Conservation (phyloP, 129 eudicot genomes). For the Rutidosis leptorrhynchoides region DNA sequence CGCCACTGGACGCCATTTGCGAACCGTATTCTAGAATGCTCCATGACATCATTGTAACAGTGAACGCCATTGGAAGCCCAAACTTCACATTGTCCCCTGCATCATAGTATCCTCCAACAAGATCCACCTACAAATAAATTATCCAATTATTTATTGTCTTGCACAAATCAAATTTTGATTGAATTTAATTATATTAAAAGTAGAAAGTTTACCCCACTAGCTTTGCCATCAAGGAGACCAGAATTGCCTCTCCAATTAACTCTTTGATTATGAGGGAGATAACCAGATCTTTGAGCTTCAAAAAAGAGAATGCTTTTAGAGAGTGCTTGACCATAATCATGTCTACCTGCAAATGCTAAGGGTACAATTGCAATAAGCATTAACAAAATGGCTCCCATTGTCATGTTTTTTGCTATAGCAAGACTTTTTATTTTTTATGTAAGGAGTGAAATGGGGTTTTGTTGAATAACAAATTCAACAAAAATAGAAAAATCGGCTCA, state of each 20-base stretch:
- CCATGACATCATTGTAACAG: conserved; percentile 98
- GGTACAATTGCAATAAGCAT: conserved; percentile 42
- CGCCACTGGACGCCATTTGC: conserved; percentile 84
- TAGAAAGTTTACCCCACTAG: conserved; percentile 57
- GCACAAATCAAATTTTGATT: background rate
- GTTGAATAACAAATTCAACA: conserved; percentile 37
- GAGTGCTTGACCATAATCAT: conserved; percentile 81
- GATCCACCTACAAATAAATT: conserved; percentile 59
- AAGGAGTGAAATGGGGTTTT: conserved; percentile 25
- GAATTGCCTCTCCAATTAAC: conserved; percentile 87
- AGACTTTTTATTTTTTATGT: background rate
- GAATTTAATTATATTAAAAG: background rate
- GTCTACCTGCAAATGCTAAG: conserved; percentile 50
- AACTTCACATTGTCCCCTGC: conserved; percentile 98
- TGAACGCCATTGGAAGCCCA: conserved; percentile 97
- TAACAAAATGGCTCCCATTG: conserved; percentile 49
- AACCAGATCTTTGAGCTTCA: conserved; percentile 98
- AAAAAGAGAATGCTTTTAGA: conserved; percentile 77
- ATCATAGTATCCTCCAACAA: conserved; percentile 97
- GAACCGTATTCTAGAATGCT: conserved; percentile 82
- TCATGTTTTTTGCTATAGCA: conserved; percentile 41
- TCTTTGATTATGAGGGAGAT: conserved; percentile 67
- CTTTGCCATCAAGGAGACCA: conserved; percentile 80
- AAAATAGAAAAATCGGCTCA: conserved; percentile 20
- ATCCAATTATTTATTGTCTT: background rate